A percentile compares a stretch with the other conserved stretches of the same genome.
Evolutionary conservation across 1,284 basidiomycete species (phyloP).

Genomic region (Ceratobasidium sp.): DNA sequence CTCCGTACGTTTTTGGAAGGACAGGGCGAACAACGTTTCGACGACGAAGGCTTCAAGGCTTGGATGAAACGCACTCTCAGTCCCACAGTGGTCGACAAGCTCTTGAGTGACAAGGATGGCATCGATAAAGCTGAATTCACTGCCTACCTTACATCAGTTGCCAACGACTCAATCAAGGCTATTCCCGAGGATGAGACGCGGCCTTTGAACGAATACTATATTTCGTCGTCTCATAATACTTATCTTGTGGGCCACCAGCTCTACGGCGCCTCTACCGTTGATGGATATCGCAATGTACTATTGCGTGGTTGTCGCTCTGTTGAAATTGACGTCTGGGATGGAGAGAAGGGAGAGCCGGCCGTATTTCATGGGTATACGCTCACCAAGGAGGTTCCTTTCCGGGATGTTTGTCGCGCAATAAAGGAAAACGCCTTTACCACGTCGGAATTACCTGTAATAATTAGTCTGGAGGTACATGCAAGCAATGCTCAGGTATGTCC

Average conservation of each 20-base stretch:
- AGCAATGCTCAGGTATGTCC: conserved; percentile 20
- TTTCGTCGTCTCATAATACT: conserved; percentile 36
- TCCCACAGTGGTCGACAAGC: conserved; percentile 24
- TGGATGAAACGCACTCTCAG: conserved; percentile 26
- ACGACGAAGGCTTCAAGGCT: conserved; percentile 28
- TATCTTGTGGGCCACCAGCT: conserved; percentile 35
- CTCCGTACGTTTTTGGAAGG: conserved; percentile 27
- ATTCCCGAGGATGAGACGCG: conserved; percentile 28
- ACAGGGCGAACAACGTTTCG: conserved; percentile 9
- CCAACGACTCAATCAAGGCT: conserved; percentile 12
- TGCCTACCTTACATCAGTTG: conserved; percentile 22
- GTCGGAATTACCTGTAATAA: conserved; percentile 29
- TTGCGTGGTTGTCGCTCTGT: conserved; percentile 21
- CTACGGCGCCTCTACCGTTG: conserved; percentile 18
- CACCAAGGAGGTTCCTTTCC: conserved; percentile 29
- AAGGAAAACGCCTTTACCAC: conserved; percentile 14
- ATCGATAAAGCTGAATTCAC: conserved; percentile 27
- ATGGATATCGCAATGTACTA: conserved; percentile 18
- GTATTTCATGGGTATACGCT: conserved; percentile 33
- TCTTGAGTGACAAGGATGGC: conserved; percentile 30
- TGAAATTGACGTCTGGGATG: conserved; percentile 36
- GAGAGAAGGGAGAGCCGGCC: conserved; percentile 18
- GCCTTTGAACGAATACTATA: conserved; percentile 33
- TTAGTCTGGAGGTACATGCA: conserved; percentile 35
- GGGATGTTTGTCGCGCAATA: conserved; percentile 27